Conservation (phyloP, 805 yeast genomes). For the Yarrowia deformans region DNA sequence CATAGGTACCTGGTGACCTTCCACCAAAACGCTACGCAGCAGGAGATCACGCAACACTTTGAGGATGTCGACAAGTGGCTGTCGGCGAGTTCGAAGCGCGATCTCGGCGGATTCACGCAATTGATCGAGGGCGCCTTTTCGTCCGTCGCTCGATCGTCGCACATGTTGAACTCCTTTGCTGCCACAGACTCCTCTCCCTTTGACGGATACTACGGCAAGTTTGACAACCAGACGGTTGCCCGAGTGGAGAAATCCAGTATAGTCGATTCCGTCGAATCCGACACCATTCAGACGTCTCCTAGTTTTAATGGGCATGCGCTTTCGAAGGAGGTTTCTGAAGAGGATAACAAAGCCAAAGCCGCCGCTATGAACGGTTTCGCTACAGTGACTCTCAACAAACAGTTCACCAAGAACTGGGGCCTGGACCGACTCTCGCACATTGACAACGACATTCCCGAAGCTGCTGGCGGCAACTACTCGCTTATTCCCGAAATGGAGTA, state of each 20-base stretch:
- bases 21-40: conserved; percentile 13
- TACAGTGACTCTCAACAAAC: conserved; percentile 42
- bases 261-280: conserved; percentile 12
- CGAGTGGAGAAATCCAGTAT: conserved; percentile 1
- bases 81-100: not conserved
- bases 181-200: conserved; percentile 6
- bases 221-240: not conserved
- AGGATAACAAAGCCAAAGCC: not conserved
- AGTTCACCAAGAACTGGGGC: conserved; percentile 90
- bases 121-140: conserved; percentile 21
- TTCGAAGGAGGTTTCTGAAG: not conserved
- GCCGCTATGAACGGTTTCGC: conserved; percentile 5
- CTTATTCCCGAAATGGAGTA: conserved; percentile 15
- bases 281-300: conserved; percentile 22
- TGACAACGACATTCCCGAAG: conserved; percentile 16
- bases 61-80: conserved; percentile 13
- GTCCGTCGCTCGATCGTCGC: conserved; percentile 1
- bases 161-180: not conserved
- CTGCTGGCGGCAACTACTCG: conserved; percentile 21
- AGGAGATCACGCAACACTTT: conserved; percentile 22
- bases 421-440: conserved; percentile 75
- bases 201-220: conserved; percentile 33
- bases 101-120: not conserved
- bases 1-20: conserved; percentile 20
- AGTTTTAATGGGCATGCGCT: not conserved